Conservation (phyloP, 208 protist species). For the Blechomonas ayalai region DNA sequence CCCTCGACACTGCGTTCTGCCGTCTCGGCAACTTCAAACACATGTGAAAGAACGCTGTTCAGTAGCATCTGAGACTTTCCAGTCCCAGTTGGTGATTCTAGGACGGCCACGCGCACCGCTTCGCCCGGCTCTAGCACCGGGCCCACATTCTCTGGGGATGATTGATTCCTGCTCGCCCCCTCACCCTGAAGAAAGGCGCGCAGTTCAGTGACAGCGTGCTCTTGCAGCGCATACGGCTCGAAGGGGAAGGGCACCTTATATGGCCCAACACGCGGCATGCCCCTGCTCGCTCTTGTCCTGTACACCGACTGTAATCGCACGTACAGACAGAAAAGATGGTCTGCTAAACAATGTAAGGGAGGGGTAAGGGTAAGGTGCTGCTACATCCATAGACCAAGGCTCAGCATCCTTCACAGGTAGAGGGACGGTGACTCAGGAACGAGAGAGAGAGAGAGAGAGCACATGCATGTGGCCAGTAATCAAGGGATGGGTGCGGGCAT, state of each 20-base stretch:
- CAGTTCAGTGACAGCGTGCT: conserved; percentile 55
- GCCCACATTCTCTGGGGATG: too few relatives aligned
- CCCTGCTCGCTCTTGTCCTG: not conserved
- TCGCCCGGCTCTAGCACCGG: not conserved
- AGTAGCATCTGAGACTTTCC: conserved; percentile 94
- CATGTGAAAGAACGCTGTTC: conserved; percentile 63
- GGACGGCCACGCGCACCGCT: conserved; percentile 62
- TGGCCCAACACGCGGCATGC: conserved; percentile 26
- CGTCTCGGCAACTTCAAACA: conserved; percentile 5
- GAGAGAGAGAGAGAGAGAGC: too few relatives aligned
- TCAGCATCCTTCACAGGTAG: too few relatives aligned
- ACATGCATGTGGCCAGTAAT: too few relatives aligned
- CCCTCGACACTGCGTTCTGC: not conserved
- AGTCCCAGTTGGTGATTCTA: conserved; percentile 94
- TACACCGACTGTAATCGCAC: too few relatives aligned
- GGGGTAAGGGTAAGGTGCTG: too few relatives aligned
- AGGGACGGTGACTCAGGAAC: too few relatives aligned
- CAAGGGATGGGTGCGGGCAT: too few relatives aligned
- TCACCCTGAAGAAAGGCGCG: conserved; percentile 27
- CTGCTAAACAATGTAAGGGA: too few relatives aligned
- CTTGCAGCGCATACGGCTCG: conserved; percentile 65
- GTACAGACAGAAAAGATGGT: too few relatives aligned
- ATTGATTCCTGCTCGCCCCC: not conserved
- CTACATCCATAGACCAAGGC: too few relatives aligned
- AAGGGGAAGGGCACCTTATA: conserved; percentile 77